A percentile compares a stretch with the other conserved stretches of the same genome.
Conservation (phyloP, 352 stramenopile species). For the Phytopythium cucurbitacearum region DNA sequence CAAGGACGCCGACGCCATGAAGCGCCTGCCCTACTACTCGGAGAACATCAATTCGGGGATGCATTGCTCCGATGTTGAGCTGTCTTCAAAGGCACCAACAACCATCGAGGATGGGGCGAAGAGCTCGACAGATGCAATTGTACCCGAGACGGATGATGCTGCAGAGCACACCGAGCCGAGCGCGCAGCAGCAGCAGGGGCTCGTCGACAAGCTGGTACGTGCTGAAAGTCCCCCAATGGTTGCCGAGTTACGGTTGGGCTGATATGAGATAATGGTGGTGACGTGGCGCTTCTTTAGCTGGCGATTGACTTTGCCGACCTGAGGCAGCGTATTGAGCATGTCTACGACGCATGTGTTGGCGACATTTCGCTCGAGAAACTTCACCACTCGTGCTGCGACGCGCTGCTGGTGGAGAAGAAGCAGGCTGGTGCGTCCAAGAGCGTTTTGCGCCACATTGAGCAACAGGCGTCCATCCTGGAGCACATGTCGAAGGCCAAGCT, state of each 20-base stretch:
- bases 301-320: conserved; percentile 58
- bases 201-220: conserved; percentile 66
- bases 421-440: conserved; percentile 49
- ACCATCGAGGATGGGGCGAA: not conserved
- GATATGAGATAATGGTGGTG: not conserved
- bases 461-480: conserved; percentile 78
- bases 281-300: conserved; percentile 9
- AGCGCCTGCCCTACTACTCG: conserved; percentile 60
- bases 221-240: not conserved
- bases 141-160: conserved; percentile 1
- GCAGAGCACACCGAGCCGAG: conserved; percentile 35
- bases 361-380: conserved; percentile 61
- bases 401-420: conserved; percentile 61
- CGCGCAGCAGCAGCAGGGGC: conserved; percentile 42
- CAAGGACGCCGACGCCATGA: conserved; percentile 57
- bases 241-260: not conserved
- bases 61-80: conserved; percentile 14
- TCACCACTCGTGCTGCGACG: conserved; percentile 57
- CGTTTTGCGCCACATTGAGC: conserved; percentile 73
- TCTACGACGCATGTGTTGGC: conserved; percentile 51
- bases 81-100: no score
- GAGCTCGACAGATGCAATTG: not conserved
- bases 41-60: conserved; percentile 79
- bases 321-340: conserved; percentile 35
- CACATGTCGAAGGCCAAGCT: conserved; percentile 63